Evolutionary conservation across 768 basidiomycete species (phyloP).

Genomic region (Daedaleopsis sinensis): DNA sequence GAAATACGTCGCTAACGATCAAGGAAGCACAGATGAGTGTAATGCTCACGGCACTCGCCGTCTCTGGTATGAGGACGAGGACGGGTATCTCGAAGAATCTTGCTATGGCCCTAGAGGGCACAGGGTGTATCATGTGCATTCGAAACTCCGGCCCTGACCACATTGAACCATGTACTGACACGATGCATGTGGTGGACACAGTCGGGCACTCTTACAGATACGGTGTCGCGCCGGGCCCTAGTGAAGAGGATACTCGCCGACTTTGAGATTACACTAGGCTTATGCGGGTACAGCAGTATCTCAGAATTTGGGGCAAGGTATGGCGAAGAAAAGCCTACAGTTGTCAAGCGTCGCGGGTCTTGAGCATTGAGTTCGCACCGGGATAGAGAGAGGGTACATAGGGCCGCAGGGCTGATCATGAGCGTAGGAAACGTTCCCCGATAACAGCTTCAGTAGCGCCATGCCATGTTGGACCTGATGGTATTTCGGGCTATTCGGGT

Average conservation of each 20-base stretch:
- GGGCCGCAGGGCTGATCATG: too few relatives aligned
- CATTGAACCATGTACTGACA: too few relatives aligned
- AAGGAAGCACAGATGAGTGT: constrained; percentile 46
- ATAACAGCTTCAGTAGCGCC: too few relatives aligned
- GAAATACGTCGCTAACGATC: constrained; percentile 64
- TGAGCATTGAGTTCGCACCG: too few relatives aligned
- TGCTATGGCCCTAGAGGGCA: not conserved
- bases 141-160: too few relatives aligned
- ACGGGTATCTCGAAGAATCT: constrained; percentile 78
- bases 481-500: too few relatives aligned
- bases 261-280: constrained; percentile 61
- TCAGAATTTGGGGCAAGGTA: constrained; percentile 61
- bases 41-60: constrained; percentile 65
- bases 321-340: too few relatives aligned
- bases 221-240: constrained; percentile 72
- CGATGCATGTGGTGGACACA: constrained; percentile 40
- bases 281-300: constrained; percentile 59
- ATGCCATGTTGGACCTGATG: too few relatives aligned
- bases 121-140: not conserved
- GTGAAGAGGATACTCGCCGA: constrained; percentile 68
- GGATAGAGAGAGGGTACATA: too few relatives aligned
- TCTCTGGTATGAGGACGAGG: constrained; percentile 82
- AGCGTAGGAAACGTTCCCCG: too few relatives aligned
- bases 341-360: too few relatives aligned
- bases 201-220: constrained; percentile 22